Evolutionary conservation across 139 green algal species (phyloP), one percentile per base, ranked within the genome.

Genomic region (Chlorella sp.): DNA sequence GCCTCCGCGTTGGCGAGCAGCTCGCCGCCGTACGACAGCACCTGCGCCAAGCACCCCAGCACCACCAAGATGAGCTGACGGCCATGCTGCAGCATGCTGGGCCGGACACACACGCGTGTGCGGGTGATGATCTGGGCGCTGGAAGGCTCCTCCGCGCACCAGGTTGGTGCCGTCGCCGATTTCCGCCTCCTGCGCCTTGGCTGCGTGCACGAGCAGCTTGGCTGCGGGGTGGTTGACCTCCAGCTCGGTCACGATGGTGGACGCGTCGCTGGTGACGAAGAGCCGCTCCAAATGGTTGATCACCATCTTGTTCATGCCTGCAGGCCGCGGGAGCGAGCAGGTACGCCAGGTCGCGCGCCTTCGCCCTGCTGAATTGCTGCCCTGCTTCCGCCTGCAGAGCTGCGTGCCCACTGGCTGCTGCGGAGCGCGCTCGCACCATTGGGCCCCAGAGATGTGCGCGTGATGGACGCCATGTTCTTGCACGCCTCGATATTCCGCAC

Each of bases 281-380:
- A 98, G 87, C 80, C 97, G 97, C 55, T 98, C 95, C 31, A 99
- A 76, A 64, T 99, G 95, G 82, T 99, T 99, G 85, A 99, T 98
- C 4, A 99, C 90, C 91, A 99, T 98, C 79, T 99, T 99, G 84
- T 98, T 99, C 95, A 98, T 98, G 51, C 94, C 94, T 98, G 86
- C 33, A 34, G 0, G 35, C n/a, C 42, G 17, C 42, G 17, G 72
- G n/a, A n/a, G n/a, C n/a, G n/a, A n/a, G n/a, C n/a, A 33, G 73
- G 49, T 49, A 64, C 49, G 67, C 42, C 62, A 51, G 34, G 63
- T 35, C 32, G 31, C 31, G 10, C 35, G 2, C 34, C 26, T 22
- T 32, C n/a, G 6, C 60, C n/a, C 33, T 60, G 29, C 3, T 49
- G 20, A 51, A 27, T 67, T 24, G 32, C 50, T 51, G 50, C 35